Evolutionary conservation across 805 yeast species (phyloP).

Genomic region (Monosporozyma servazzii): DNA sequence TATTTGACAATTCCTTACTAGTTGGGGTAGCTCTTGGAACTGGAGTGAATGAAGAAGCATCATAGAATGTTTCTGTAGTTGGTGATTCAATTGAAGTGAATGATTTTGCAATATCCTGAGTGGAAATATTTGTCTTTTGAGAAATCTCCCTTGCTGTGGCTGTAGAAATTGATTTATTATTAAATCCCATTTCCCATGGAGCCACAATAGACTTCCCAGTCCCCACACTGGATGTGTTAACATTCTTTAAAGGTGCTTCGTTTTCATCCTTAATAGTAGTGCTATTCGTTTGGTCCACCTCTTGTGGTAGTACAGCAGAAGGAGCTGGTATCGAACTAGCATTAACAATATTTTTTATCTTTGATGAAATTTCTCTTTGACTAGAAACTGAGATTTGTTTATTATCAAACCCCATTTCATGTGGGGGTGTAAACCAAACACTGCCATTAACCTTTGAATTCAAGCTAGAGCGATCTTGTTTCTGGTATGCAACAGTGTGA

Average conservation of each 20-base stretch:
- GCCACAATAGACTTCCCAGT: neutral
- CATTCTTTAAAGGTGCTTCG: neutral
- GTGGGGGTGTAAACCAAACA: neutral
- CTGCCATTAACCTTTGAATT: neutral
- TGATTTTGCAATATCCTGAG: neutral
- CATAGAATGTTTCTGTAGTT: neutral
- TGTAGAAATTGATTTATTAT: neutral
- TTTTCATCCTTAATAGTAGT: neutral
- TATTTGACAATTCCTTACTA: slow-evolving; percentile 8
- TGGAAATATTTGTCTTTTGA: neutral
- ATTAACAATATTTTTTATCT: neutral
- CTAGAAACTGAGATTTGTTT: neutral
- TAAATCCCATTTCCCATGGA: neutral
- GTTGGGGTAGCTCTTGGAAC: neutral
- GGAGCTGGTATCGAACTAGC: neutral
- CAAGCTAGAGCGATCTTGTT: neutral
- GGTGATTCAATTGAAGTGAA: neutral
- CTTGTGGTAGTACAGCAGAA: neutral
- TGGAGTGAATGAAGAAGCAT: neutral
- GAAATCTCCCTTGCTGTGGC: neutral
- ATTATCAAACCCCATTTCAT: neutral
- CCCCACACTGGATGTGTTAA: neutral
- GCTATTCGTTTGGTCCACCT: neutral
- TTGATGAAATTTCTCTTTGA: slow-evolving; percentile 1
- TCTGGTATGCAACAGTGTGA: neutral